Evolutionary conservation across 192 early-diverging fungal species (phyloP).

Genomic region (Backusella australiensis): DNA sequence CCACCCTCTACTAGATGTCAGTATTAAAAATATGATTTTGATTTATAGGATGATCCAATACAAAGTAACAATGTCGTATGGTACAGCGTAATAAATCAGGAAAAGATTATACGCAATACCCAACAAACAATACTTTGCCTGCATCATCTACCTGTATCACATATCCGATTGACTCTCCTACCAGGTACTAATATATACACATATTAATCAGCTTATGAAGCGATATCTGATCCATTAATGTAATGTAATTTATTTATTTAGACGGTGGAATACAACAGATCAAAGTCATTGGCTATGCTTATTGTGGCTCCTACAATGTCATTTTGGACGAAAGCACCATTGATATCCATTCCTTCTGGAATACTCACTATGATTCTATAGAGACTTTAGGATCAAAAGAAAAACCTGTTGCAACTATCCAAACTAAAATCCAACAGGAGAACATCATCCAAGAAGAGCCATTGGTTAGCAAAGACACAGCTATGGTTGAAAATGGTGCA

Average conservation of each 20-base stretch:
- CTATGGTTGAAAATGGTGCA: neutral
- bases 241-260: neutral
- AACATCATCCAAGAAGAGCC: neutral
- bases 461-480: neutral
- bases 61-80: neutral
- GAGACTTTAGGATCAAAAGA: neutral
- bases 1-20: neutral
- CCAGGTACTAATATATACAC: neutral
- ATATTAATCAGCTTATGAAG: neutral
- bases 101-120: neutral
- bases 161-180: neutral
- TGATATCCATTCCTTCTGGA: neutral
- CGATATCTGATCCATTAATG: neutral
- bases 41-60: neutral
- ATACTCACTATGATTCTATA: neutral
- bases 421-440: neutral
- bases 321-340: neutral
- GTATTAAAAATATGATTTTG: neutral
- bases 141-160: neutral
- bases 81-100: neutral
- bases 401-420: neutral
- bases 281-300: neutral
- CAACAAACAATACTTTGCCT: neutral
- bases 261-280: neutral
- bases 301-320: neutral